phyloP scores from a whole-genome alignment of 1,139 yeast species.

The Diutina sp. region DNA sequence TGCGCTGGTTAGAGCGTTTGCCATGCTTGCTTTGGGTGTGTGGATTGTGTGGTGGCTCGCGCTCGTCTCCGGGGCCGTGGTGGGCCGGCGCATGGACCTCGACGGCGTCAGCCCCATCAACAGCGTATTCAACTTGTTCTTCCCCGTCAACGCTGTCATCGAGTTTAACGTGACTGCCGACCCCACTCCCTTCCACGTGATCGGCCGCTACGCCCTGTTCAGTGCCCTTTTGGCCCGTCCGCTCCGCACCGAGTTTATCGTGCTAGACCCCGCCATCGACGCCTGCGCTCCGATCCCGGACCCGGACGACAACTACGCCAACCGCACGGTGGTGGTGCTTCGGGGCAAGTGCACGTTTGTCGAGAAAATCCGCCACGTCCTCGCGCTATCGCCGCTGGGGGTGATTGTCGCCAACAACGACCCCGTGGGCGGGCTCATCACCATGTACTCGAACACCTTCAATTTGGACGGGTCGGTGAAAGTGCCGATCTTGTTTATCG shows the following conservation, averaged over 20 bases:
- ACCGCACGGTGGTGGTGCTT: conserved; percentile 14
- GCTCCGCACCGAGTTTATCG: not conserved
- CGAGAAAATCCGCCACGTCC: conserved; percentile 20
- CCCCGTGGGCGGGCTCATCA: conserved; percentile 24
- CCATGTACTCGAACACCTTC: conserved; percentile 30
- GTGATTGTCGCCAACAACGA: conserved; percentile 31
- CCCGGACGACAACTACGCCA: not conserved
- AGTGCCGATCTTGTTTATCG: conserved; percentile 26
- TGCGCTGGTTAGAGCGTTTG: not conserved
- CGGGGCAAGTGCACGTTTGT: conserved; percentile 34
- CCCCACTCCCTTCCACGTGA: not conserved
- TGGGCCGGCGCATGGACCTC: not conserved
- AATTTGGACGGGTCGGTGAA: conserved; percentile 19
- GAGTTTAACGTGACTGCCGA: not conserved
- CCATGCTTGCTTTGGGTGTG: not conserved
- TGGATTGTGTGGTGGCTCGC: not conserved
- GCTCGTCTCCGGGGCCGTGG: not conserved
- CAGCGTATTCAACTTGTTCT: not conserved
- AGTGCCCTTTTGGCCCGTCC: conserved; percentile 18
- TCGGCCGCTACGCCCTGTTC: conserved; percentile 32
- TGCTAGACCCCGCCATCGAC: not conserved
- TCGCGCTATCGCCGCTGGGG: conserved; percentile 18
- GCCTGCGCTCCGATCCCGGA: not conserved
- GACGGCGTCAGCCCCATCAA: not conserved
- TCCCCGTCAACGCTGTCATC: not conserved